These are phyloP conservation scores for Paraglomus brasilianum DNA, from an alignment of 192 early-diverging fungal genomes.

Conservation along the genomic window DNA sequence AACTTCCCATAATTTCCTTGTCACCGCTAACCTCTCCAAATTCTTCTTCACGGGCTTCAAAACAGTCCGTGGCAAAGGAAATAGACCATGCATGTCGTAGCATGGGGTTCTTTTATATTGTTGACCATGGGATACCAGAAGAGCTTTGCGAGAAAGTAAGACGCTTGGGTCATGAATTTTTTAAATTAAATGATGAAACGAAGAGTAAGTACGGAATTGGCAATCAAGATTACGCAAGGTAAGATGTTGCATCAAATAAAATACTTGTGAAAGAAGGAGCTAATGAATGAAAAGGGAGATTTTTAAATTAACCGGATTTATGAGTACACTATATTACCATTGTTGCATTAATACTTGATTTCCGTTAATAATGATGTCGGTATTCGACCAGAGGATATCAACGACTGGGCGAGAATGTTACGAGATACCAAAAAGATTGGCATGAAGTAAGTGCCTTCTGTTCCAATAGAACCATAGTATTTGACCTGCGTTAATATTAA, in stretches of 20 bases:
- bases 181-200: slow-evolving; percentile 34
- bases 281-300: neutral
- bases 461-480: neutral
- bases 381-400: slow-evolving; percentile 58
- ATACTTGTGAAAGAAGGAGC: neutral
- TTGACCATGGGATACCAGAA: slow-evolving; percentile 40
- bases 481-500: neutral
- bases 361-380: too few relatives aligned
- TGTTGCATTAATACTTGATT: too few relatives aligned
- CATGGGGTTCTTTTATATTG: slow-evolving; percentile 48
- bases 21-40: too few relatives aligned
- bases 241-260: neutral
- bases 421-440: slow-evolving; percentile 50
- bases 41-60: neutral
- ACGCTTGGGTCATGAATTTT: slow-evolving; percentile 43
- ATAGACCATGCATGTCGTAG: slow-evolving; percentile 42
- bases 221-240: slow-evolving; percentile 45
- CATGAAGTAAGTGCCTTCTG: slow-evolving; percentile 39
- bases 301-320: neutral
- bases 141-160: slow-evolving; percentile 36
- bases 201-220: slow-evolving; percentile 41
- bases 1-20: too few relatives aligned
- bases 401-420: slow-evolving; percentile 51
- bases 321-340: too few relatives aligned
- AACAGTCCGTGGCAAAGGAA: slow-evolving; percentile 30